A percentile compares a stretch with the other conserved stretches of the same genome.
phyloP scores from a whole-genome alignment of 345 rosid genomes.

The Mercurialis annua region DNA sequence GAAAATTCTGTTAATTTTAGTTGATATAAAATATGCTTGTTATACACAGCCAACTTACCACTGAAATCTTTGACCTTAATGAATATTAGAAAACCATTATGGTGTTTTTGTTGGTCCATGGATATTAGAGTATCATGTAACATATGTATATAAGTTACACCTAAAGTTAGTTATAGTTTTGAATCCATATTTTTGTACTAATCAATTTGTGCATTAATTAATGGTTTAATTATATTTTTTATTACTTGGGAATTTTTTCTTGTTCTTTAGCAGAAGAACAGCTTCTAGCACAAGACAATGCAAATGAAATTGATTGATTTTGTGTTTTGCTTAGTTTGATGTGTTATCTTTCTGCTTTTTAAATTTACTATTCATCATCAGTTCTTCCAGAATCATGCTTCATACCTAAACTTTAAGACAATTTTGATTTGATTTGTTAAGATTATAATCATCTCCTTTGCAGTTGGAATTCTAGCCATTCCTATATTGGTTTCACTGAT shows the following conservation, averaged over 20 bases:
- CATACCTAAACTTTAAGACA: neutral
- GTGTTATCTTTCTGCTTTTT: neutral
- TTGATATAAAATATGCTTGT: neutral
- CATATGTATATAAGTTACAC: neutral
- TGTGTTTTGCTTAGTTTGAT: neutral
- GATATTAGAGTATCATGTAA: neutral
- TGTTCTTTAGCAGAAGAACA: neutral
- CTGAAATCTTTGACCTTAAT: neutral
- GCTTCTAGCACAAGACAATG: neutral
- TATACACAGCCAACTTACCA: neutral
- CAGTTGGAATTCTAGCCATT: neutral
- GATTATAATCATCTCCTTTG: neutral
- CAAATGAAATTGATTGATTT: conserved; percentile 7
- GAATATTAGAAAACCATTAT: neutral
- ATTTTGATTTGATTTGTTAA: neutral
- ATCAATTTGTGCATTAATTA: neutral
- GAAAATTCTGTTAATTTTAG: conserved; percentile 1
- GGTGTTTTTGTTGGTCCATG: neutral
- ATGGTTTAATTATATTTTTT: neutral
- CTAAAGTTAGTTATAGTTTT: neutral
- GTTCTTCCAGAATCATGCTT: neutral
- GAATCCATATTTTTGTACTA: neutral
- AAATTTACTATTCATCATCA: neutral
- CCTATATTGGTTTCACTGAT: neutral
- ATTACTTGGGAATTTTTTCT: neutral